Evolutionary conservation across 345 rosid genomes (phyloP).

Genomic region (Ailanthus altissimus): DNA sequence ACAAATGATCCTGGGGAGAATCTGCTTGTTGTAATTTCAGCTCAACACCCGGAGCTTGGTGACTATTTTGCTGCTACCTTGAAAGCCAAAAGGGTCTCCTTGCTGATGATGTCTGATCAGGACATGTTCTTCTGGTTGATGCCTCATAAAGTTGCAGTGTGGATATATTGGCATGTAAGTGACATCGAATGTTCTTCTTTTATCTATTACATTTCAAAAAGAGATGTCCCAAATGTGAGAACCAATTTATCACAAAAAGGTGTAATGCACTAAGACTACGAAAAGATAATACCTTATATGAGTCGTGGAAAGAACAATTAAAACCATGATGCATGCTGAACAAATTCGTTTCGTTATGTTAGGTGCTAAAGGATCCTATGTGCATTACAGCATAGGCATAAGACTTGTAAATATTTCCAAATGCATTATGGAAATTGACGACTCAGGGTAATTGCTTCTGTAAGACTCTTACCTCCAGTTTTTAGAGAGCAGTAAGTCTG

Average conservation of each 20-base stretch:
- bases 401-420: not conserved
- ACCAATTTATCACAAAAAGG: not conserved
- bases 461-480: not conserved
- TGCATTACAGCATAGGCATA: not conserved
- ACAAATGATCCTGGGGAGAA: slow-evolving; percentile 69
- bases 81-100: slow-evolving; percentile 53
- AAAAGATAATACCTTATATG: not conserved
- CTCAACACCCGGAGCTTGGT: slow-evolving; percentile 76
- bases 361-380: not conserved
- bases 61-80: slow-evolving; percentile 75
- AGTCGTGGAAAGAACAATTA: not conserved
- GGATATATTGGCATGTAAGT: slow-evolving; percentile 99
- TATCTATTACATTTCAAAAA: not conserved
- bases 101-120: slow-evolving; percentile 37
- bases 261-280: not conserved
- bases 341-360: not conserved
- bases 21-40: slow-evolving; percentile 62
- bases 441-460: not conserved
- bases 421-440: too few relatives aligned
- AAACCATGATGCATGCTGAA: not conserved
- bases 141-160: slow-evolving; percentile 93
- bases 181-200: not conserved
- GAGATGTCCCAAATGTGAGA: not conserved
- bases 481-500: not conserved
- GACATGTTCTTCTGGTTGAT: slow-evolving; percentile 88